Evolutionary conservation across 2,329 filamentous ascomycete genomes (phyloP).

Genomic region (Volutella citrinella): DNA sequence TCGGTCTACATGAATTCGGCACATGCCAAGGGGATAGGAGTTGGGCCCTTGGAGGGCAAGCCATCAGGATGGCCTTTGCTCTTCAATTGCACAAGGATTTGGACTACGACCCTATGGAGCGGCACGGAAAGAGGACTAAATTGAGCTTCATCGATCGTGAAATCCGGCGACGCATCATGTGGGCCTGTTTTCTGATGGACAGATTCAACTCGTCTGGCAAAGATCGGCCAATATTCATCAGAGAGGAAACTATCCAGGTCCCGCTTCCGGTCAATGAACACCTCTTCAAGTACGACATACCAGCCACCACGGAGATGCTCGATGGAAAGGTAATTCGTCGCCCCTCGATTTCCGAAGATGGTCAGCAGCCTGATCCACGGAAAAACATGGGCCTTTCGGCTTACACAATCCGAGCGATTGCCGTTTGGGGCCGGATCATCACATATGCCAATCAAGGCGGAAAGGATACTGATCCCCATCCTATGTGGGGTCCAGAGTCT

Average conservation of each 20-base stretch:
- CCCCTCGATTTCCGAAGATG: conserved; percentile 59
- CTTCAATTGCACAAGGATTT: conserved; percentile 90
- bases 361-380: conserved; percentile 61
- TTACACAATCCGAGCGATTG: conserved; percentile 81
- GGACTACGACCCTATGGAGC: conserved; percentile 72
- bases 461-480: conserved; percentile 70
- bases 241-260: conserved; percentile 84
- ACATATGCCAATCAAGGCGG: conserved; percentile 89
- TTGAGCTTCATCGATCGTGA: conserved; percentile 91
- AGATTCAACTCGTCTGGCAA: conserved; percentile 95
- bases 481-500: conserved; percentile 82
- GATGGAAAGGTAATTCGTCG: conserved; percentile 68
- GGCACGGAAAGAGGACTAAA: conserved; percentile 58
- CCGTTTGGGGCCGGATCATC: conserved; percentile 86
- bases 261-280: conserved; percentile 89
- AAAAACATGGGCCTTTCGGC: conserved; percentile 94
- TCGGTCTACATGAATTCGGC: conserved; percentile 92
- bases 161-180: conserved; percentile 92
- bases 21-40: conserved; percentile 94
- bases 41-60: conserved; percentile 94
- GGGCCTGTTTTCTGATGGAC: conserved; percentile 97
- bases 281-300: conserved; percentile 87
- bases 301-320: conserved; percentile 80
- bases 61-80: conserved; percentile 95
- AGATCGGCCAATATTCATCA: conserved; percentile 85